phyloP scores from a whole-genome alignment of 805 yeast species.

The Candida succiphila region DNA sequence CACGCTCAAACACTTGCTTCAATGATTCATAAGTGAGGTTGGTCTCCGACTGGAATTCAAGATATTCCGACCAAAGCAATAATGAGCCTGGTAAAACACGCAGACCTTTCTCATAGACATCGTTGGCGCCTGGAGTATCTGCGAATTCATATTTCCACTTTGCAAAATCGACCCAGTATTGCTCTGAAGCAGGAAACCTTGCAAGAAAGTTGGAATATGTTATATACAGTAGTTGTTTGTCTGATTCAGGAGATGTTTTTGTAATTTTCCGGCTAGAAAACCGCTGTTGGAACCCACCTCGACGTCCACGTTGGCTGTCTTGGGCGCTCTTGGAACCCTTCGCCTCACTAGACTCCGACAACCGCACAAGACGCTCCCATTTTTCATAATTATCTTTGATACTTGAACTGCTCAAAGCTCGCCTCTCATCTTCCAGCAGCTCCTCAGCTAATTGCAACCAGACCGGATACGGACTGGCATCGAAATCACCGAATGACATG shows the following conservation, averaged over 20 bases:
- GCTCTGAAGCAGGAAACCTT: slow-evolving; percentile 39
- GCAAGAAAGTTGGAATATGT: slow-evolving; percentile 33
- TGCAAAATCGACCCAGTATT: slow-evolving; percentile 52
- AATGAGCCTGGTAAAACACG: slow-evolving; percentile 31
- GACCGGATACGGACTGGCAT: too few relatives aligned
- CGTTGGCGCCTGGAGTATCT: slow-evolving; percentile 24
- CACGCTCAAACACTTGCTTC: slow-evolving; percentile 30
- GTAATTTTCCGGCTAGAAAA: too few relatives aligned
- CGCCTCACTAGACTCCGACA: too few relatives aligned
- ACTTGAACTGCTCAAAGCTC: background rate
- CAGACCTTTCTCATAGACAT: slow-evolving; percentile 30
- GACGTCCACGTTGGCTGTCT: too few relatives aligned
- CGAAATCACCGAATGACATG: too few relatives aligned
- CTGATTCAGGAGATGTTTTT: slow-evolving; percentile 4
- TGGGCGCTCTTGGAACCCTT: too few relatives aligned
- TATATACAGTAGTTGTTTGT: slow-evolving; percentile 24
- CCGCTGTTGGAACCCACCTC: slow-evolving; percentile 3
- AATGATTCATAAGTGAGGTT: slow-evolving; percentile 22
- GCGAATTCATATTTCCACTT: slow-evolving; percentile 35
- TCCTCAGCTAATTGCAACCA: slow-evolving; percentile 22
- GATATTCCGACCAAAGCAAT: slow-evolving; percentile 40
- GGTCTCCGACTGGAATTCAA: slow-evolving; percentile 27
- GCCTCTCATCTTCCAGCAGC: slow-evolving; percentile 16
- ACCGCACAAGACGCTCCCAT: slow-evolving; percentile 28
- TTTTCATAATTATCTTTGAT: slow-evolving; percentile 19